A percentile compares a stretch with the other conserved stretches of the same genome.
phyloP scores from a whole-genome alignment of 768 basidiomycete genomes.

The Pisolithus orientalis region DNA sequence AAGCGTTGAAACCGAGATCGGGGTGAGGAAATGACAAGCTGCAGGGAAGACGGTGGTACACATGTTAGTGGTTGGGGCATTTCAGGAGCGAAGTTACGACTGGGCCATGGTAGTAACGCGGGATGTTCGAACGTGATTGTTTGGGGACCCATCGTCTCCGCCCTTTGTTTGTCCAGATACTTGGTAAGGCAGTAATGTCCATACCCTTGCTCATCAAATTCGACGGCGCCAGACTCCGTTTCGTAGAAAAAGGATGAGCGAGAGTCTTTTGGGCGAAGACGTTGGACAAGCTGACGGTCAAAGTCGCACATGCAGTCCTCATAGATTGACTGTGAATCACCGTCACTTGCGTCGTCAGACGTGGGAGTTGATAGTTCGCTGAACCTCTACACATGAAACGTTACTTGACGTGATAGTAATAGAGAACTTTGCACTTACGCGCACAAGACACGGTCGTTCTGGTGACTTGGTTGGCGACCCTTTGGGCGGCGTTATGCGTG shows the following conservation, averaged over 20 bases:
- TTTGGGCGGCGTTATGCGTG: constrained; percentile 13
- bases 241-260: constrained; percentile 22
- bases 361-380: not conserved
- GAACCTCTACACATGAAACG: constrained; percentile 9
- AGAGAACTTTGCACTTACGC: constrained; percentile 11
- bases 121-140: constrained; percentile 20
- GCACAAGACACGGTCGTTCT: constrained; percentile 23
- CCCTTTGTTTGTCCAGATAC: constrained; percentile 23
- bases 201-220: constrained; percentile 22
- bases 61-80: not conserved
- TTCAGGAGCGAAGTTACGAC: constrained; percentile 4
- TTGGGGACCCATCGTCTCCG: constrained; percentile 9
- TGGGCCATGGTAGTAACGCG: constrained; percentile 11
- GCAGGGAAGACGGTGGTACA: not conserved
- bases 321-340: constrained; percentile 19
- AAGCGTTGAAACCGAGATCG: constrained; percentile 11
- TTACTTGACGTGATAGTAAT: not conserved
- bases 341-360: constrained; percentile 1
- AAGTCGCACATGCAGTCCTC: constrained; percentile 23
- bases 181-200: constrained; percentile 18
- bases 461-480: constrained; percentile 10
- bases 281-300: constrained; percentile 7
- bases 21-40: not conserved
- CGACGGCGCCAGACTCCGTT: constrained; percentile 21
- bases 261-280: constrained; percentile 3